Base-by-base conservation (phyloP, 2,329 filamentous ascomycete species). In the Cryphonectria parasitica region DNA sequence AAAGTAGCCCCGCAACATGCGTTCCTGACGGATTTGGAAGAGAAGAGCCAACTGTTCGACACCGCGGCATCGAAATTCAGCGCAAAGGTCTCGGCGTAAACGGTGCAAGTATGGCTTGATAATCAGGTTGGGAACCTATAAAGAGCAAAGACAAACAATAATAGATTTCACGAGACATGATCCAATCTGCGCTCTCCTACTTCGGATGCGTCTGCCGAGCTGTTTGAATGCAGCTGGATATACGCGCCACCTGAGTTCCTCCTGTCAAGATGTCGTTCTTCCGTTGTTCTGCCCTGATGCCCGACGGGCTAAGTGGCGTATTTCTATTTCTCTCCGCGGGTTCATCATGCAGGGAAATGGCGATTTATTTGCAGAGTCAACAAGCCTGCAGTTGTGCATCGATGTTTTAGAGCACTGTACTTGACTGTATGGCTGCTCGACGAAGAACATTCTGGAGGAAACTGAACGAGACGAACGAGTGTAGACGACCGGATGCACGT, bases 41-140 rank as follows among this genome's bases (percentile, higher is more conserved):
- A 94, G 82, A 98, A 97, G 90, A 93, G 90, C 80, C 88, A 86
- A n/a, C 82, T 94, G 70, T 98, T 98, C 78, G 93, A 97, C 80
- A 90, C 90, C 76, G 95, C 95, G 17, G 93, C 92, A 28, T 86
- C 89, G 36, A 98, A 97, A 83, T 98, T 96, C 82, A 91, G 89
- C 74, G 88, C 95, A 45, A 97, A 95, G 85, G 93, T 94, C 73
- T 86, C 90, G 72, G 85, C 87, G 72, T 88, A 80, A 80, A 25
- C n/a, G 66, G 58, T 3, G 54, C 34, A 36, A 45, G n/a, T 15
- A 49, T 52, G 45, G 28, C 39, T 65, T 64, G 56, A 19, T 39
- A 49, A 66, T 58, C 70, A 56, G 49, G 64, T 52, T 52, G n/a
- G 41, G 68, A 54, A 52, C 45, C 56, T 62, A 41, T 66, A 67